Percentiles rank a stretch among this genome's conserved stretches.
phyloP scores from a whole-genome alignment of 495 filamentous ascomycete species.

The Penicillium samsonianum region DNA sequence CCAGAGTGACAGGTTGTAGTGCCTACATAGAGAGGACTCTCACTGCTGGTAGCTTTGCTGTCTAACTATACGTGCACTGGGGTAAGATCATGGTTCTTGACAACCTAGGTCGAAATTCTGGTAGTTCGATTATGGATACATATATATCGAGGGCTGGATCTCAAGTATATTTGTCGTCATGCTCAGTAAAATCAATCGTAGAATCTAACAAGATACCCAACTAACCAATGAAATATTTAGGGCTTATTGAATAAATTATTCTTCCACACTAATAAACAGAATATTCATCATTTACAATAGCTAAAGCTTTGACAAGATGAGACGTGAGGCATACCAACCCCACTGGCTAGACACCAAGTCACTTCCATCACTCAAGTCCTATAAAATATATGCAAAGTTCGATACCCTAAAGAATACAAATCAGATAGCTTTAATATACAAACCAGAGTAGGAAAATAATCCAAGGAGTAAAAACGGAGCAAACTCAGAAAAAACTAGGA shows the following conservation, averaged over 20 bases:
- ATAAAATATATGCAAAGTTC: neutral
- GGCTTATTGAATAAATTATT: neutral
- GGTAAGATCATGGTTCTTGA: neutral
- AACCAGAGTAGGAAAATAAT: neutral
- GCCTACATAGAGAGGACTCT: neutral
- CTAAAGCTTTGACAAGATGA: neutral
- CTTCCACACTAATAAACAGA: too few relatives aligned
- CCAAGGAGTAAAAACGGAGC: neutral
- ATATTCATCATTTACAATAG: neutral
- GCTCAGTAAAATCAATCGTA: neutral
- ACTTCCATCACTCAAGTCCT: neutral
- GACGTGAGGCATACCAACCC: neutral
- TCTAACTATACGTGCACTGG: neutral
- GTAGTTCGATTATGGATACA: neutral
- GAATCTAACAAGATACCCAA: neutral
- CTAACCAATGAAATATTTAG: neutral
- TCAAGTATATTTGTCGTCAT: neutral
- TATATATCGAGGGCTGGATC: neutral
- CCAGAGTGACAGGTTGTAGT: neutral
- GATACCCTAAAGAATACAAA: neutral
- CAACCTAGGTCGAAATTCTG: neutral
- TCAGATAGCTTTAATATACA: constrained; percentile 21
- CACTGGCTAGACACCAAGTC: neutral
- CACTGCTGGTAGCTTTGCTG: neutral
- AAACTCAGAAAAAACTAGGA: neutral